Evolutionary conservation across 371 early-diverging fungal species (phyloP), one percentile per base, ranked within the genome.

Genomic region (Mortierella sp.): DNA sequence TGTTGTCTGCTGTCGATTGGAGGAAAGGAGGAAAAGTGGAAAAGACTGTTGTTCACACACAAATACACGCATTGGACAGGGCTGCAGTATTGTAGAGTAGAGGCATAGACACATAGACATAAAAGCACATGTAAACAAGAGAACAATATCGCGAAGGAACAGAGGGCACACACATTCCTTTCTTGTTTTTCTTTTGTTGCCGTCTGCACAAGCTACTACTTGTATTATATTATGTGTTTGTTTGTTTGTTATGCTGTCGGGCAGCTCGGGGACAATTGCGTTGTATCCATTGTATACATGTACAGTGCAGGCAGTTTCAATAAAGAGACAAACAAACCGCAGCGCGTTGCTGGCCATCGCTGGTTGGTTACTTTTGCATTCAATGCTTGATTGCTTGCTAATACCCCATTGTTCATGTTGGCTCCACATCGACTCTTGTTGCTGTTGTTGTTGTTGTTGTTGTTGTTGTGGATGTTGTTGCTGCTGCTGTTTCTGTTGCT

Each of bases 271-370:
- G 63, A 63, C 38, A 63, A 60, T 31, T 60, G 60, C 7, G 50
- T 16, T 16, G 50, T 50, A 13, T 1, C 50, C 16, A 3, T 48
- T 11, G 48, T 48, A 11, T 2, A 48, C 48, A 48, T 48, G 14
- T 50, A 50, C 50, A 3, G 16, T 50, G 50, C 50, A 50, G 3
- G 50, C 16, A 50, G 50, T 50, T 63, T 63, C 63, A 63, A 19
- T 63, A 63, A 63, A 63, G 63, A 63, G 63, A 63, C 63, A 63
- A 63, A 63, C 63, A 63, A 63, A 34, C 28, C 60, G 19, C 7
- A 28, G 34, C 34, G 38, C 34, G 50, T 63, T 21, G 63, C 63
- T 63, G 63, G 63, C 63, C 63, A 63, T 21, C 63, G 34, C 34
- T 63, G 63, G 63, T 63, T 63, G 63, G 63, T 34, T 63, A 19